These are phyloP conservation scores for Candida albicans DNA, from an alignment of 1,139 yeast species.

Conservation along the genomic window DNA sequence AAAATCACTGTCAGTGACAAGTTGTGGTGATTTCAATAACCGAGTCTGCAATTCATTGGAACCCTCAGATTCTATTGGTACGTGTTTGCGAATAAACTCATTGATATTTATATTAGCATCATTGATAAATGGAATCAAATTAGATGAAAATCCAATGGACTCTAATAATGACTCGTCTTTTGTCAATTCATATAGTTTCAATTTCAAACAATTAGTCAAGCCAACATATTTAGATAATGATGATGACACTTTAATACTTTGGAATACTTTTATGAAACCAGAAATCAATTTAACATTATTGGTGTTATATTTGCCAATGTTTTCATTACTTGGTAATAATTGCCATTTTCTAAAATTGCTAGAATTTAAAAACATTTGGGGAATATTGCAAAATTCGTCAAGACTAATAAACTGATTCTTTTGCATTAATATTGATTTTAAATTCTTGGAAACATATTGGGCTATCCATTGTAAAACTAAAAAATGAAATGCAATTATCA, in stretches of 20 bases:
- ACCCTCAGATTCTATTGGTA: neutral
- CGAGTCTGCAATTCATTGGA: conserved; percentile 1
- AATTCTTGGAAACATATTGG: conserved; percentile 24
- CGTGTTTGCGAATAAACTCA: neutral
- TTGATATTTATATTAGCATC: conserved; percentile 11
- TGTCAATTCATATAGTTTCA: conserved; percentile 14
- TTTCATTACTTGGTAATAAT: conserved; percentile 6
- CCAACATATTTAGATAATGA: conserved; percentile 1
- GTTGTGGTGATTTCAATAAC: conserved; percentile 6
- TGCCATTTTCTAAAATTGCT: conserved; percentile 30
- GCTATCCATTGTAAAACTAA: conserved; percentile 31
- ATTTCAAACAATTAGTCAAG: conserved; percentile 11
- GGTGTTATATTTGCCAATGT: conserved; percentile 16
- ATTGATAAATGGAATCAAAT: conserved; percentile 10
- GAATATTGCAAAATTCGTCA: conserved; percentile 15
- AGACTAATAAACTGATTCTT: conserved; percentile 14
- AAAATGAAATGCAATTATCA: conserved; percentile 34
- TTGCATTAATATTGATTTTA: conserved; percentile 16
- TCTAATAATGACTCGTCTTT: conserved; percentile 8
- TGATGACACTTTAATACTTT: conserved; percentile 6
- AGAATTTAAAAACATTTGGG: conserved; percentile 21
- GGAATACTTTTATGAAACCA: conserved; percentile 25
- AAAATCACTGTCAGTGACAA: conserved; percentile 5
- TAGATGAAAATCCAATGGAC: conserved; percentile 6
- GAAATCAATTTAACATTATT: conserved; percentile 24